Percentiles rank a stretch among this genome's conserved stretches.
These are phyloP conservation scores for Kwoniella europaea DNA, from an alignment of 768 basidiomycete genomes.

Conservation along the genomic window DNA sequence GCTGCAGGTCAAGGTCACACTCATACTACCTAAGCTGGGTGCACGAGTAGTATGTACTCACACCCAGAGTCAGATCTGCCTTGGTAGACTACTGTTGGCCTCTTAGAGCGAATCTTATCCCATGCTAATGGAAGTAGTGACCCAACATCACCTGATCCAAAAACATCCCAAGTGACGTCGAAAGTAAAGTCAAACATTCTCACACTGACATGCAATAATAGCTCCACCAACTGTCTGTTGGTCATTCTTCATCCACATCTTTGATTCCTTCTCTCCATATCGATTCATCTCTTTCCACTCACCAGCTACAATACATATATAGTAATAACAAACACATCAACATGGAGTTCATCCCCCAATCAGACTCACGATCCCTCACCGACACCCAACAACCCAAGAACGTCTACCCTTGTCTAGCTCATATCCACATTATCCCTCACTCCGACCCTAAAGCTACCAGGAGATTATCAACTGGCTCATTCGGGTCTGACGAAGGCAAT, in stretches of 20 bases:
- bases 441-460: constrained; percentile 19
- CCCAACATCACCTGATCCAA: constrained; percentile 3
- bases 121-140: neutral
- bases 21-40: too few species aligned
- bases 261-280: neutral
- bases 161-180: neutral
- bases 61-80: neutral
- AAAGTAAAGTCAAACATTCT: neutral
- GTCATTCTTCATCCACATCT: neutral
- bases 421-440: constrained; percentile 39
- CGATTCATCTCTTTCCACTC: neutral
- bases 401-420: constrained; percentile 48
- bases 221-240: neutral
- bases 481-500: constrained; percentile 28
- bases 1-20: too few species aligned
- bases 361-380: constrained; percentile 10
- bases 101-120: neutral
- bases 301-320: neutral
- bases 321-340: neutral
- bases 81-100: neutral
- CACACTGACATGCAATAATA: neutral
- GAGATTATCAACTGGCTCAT: constrained; percentile 38
- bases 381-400: constrained; percentile 37
- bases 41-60: neutral
- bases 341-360: constrained; percentile 42